Evolutionary conservation across 768 basidiomycete species (phyloP).

Genomic region (Tricholoma hemisulphureum): DNA sequence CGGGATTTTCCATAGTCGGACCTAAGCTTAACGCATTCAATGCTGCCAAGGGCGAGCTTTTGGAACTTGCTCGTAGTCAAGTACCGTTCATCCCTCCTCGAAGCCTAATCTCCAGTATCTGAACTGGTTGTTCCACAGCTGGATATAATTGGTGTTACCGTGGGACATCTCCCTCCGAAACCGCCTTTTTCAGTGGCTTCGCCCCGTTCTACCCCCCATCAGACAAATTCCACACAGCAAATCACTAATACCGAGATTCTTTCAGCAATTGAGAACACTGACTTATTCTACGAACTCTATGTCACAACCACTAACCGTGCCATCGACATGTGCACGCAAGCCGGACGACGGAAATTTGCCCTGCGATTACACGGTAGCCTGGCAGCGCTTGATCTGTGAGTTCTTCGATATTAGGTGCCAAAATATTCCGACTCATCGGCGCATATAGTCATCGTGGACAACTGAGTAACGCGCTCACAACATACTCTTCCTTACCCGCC

Average conservation of each 20-base stretch:
- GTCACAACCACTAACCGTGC: constrained; percentile 71
- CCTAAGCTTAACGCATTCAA: constrained; percentile 50
- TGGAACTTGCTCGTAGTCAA: constrained; percentile 87
- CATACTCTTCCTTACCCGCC: constrained; percentile 78
- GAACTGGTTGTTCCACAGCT: constrained; percentile 49
- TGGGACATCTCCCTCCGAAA: constrained; percentile 65
- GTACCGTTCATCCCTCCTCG: constrained; percentile 37
- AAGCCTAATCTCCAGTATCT: background rate
- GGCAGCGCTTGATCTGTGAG: constrained; percentile 88
- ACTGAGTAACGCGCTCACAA: constrained; percentile 58
- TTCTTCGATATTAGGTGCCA: constrained; percentile 8
- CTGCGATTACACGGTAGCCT: constrained; percentile 81
- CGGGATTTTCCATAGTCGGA: constrained; percentile 46
- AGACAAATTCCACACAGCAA: constrained; percentile 23
- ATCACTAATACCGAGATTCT: constrained; percentile 66
- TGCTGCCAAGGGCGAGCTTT: constrained; percentile 83
- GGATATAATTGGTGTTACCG: constrained; percentile 76
- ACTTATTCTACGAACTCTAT: constrained; percentile 79
- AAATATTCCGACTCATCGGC: background rate
- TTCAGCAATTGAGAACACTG: constrained; percentile 50
- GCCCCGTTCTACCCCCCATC: constrained; percentile 19
- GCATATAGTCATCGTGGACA: constrained; percentile 62
- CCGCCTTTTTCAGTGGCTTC: constrained; percentile 70
- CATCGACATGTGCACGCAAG: constrained; percentile 79
- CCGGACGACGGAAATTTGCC: constrained; percentile 83